A percentile compares a stretch with the other conserved stretches of the same genome.
Conservation (phyloP, 176 grass and related monocot species). For the Metroxylon sagu region DNA sequence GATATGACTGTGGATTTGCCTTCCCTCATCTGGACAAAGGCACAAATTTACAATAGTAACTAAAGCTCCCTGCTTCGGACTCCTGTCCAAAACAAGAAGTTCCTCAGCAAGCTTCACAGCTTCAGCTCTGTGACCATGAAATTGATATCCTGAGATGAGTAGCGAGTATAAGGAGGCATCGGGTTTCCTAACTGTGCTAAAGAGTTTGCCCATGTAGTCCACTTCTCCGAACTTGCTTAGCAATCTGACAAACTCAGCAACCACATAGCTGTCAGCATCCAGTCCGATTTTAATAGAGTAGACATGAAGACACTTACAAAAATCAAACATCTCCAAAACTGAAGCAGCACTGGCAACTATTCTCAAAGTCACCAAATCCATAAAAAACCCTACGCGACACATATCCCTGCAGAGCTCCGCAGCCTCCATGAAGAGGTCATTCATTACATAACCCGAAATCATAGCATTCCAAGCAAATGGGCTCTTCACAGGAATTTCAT, state of each 20-base stretch:
- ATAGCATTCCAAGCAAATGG: slow-evolving; percentile 78
- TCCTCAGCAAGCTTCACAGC: slow-evolving; percentile 47
- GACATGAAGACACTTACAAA: slow-evolving; percentile 64
- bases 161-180: slow-evolving; percentile 56
- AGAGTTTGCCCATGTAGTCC: slow-evolving; percentile 56
- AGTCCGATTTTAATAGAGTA: slow-evolving; percentile 67
- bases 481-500: slow-evolving; percentile 67
- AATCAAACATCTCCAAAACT: slow-evolving; percentile 46
- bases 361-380: slow-evolving; percentile 76
- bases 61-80: slow-evolving; percentile 70
- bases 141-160: slow-evolving; percentile 60
- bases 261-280: slow-evolving; percentile 59
- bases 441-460: slow-evolving; percentile 62
- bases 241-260: slow-evolving; percentile 67
- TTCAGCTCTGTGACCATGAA: slow-evolving; percentile 48
- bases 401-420: slow-evolving; percentile 49
- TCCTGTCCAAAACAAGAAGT: slow-evolving; percentile 44
- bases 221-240: slow-evolving; percentile 46
- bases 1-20: slow-evolving; percentile 55
- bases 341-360: slow-evolving; percentile 38
- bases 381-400: slow-evolving; percentile 58
- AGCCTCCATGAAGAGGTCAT: slow-evolving; percentile 37
- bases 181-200: slow-evolving; percentile 42
- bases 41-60: slow-evolving; percentile 57
- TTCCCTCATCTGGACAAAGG: slow-evolving; percentile 47